Evolutionary conservation across 345 rosid species (phyloP).

Genomic region (Salix exigua): DNA sequence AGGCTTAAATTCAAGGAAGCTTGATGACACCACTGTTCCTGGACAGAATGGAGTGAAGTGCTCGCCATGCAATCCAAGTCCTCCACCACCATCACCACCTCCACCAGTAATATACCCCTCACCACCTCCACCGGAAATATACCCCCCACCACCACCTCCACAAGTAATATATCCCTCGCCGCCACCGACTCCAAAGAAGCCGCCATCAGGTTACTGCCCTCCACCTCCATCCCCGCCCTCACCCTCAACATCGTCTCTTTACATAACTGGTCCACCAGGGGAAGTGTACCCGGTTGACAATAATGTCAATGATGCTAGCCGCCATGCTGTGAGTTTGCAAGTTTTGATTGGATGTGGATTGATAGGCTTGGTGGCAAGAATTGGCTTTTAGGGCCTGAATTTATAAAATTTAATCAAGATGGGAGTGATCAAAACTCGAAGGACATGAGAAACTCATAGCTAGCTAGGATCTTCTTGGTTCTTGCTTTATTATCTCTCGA

Average conservation of each 20-base stretch:
- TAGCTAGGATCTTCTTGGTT: background rate
- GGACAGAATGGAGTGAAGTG: conserved; percentile 39
- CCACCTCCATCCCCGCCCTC: conserved; percentile 39
- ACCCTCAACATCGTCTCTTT: conserved; percentile 30
- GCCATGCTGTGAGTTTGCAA: conserved; percentile 19
- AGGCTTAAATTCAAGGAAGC: conserved; percentile 26
- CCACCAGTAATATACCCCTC: conserved; percentile 27
- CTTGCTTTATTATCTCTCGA: conserved; percentile 4
- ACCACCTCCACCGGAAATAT: conserved; percentile 33
- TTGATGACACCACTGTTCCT: conserved; percentile 24
- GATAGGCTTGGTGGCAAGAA: conserved; percentile 18
- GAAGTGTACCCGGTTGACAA: conserved; percentile 50
- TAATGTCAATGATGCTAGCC: conserved; percentile 29
- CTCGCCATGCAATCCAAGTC: conserved; percentile 41
- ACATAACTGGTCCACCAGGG: conserved; percentile 65
- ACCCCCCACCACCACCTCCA: conserved; percentile 32
- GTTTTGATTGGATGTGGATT: conserved; percentile 39
- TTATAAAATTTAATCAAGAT: background rate
- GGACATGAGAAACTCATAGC: background rate
- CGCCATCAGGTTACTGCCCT: conserved; percentile 40
- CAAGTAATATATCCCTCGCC: conserved; percentile 25
- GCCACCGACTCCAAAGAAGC: conserved; percentile 39
- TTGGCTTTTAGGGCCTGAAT: conserved; percentile 5
- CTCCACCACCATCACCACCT: conserved; percentile 44
- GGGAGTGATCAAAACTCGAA: background rate